phyloP scores from a whole-genome alignment of 306 rosid genomes.

The Crataegus laevigata region DNA sequence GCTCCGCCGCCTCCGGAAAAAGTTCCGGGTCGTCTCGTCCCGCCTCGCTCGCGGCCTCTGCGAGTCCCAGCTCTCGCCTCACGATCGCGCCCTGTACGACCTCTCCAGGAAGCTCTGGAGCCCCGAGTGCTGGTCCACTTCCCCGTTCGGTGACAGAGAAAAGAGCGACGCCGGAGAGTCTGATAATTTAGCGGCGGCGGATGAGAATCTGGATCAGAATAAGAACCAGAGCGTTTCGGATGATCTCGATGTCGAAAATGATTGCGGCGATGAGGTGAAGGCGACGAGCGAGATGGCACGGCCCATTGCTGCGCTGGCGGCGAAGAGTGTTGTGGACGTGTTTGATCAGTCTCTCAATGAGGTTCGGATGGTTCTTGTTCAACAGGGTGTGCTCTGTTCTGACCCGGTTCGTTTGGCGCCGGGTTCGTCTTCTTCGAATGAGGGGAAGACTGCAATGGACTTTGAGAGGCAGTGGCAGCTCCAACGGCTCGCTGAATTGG shows the following conservation, averaged over 20 bases:
- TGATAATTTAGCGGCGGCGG: background rate
- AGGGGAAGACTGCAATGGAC: background rate
- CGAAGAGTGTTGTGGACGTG: constrained; percentile 22
- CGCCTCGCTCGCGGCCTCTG: constrained; percentile 14
- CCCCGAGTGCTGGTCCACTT: constrained; percentile 11
- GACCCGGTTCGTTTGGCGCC: background rate
- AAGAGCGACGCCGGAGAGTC: background rate
- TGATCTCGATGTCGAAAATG: background rate
- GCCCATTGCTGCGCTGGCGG: constrained; percentile 2
- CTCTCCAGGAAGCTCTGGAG: constrained; percentile 32
- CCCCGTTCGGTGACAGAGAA: constrained; percentile 7
- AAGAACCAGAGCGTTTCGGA: background rate
- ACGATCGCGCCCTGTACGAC: constrained; percentile 17
- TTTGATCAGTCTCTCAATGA: constrained; percentile 28
- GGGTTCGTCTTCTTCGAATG: background rate
- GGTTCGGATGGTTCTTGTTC: background rate
- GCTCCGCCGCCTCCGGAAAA: constrained; percentile 30
- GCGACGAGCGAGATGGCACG: background rate
- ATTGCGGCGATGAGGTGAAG: background rate
- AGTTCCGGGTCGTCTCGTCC: constrained; percentile 13
- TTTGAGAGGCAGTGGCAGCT: constrained; percentile 24
- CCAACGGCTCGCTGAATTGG: constrained; percentile 22
- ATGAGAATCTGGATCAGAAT: background rate
- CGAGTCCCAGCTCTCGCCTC: constrained; percentile 11
- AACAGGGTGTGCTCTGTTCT: background rate